phyloP scores from a whole-genome alignment of 2,329 filamentous ascomycete genomes.

The Pochonia chlamydosporia region DNA sequence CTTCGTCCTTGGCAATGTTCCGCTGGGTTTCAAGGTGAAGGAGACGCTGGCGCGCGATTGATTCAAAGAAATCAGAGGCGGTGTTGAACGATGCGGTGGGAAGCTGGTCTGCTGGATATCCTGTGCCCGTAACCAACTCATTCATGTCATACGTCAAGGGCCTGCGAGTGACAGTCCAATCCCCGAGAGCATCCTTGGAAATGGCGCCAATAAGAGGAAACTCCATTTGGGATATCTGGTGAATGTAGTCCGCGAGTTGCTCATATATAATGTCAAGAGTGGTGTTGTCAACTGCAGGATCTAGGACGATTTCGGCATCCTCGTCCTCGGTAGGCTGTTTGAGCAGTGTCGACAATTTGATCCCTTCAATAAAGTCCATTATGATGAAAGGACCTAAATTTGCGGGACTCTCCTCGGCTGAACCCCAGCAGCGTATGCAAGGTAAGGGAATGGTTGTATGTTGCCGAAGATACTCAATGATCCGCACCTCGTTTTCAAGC shows the following conservation, averaged over 20 bases:
- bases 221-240: constrained; percentile 22
- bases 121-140: constrained; percentile 24
- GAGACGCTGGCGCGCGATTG: constrained; percentile 19
- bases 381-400: constrained; percentile 26
- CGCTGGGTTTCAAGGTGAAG: constrained; percentile 22
- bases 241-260: constrained; percentile 18
- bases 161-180: constrained; percentile 24
- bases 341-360: constrained; percentile 15
- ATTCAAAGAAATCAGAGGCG: constrained; percentile 24
- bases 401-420: constrained; percentile 20
- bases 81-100: constrained; percentile 22
- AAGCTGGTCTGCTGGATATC: constrained; percentile 22
- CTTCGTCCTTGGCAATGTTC: constrained; percentile 22
- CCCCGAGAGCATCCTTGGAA: constrained; percentile 15
- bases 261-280: constrained; percentile 16
- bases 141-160: constrained; percentile 36
- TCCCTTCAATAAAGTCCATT: constrained; percentile 24
- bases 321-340: constrained; percentile 18
- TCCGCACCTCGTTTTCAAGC: constrained; percentile 20
- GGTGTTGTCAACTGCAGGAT: constrained; percentile 15
- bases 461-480: constrained; percentile 20
- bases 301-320: background rate
- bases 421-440: constrained; percentile 18
- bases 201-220: constrained; percentile 29
- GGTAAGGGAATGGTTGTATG: constrained; percentile 26